phyloP scores from a whole-genome alignment of 805 yeast species.

The Metschnikowia baotianmanensis region DNA sequence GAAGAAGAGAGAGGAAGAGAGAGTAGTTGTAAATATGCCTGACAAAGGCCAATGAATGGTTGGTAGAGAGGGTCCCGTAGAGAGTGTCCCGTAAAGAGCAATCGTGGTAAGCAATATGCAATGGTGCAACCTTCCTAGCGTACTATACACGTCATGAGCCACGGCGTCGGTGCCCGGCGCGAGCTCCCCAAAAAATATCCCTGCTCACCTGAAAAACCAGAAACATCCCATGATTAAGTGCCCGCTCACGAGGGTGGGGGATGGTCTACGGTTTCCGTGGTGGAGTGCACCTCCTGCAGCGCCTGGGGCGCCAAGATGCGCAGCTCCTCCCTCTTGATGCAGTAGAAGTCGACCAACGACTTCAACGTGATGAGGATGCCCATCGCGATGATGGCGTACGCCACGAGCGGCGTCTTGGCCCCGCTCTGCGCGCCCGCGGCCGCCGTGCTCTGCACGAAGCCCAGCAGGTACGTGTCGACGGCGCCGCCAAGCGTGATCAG shows the following conservation, averaged over 20 bases:
- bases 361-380: conserved; percentile 67
- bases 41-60: no score
- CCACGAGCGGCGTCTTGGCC: conserved; percentile 46
- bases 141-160: no score
- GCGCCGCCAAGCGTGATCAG: conserved; percentile 25
- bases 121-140: no score
- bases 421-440: not conserved
- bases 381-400: conserved; percentile 60
- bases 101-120: no score
- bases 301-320: conserved; percentile 49
- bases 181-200: no score
- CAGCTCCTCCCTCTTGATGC: conserved; percentile 75
- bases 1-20: no score
- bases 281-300: conserved; percentile 13
- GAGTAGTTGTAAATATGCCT: no score
- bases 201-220: no score
- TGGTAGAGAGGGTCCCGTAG: no score
- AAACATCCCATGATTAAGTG: not conserved
- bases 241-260: conserved; percentile 5
- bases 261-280: conserved; percentile 12
- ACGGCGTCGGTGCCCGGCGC: no score
- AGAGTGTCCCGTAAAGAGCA: no score
- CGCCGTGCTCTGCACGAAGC: conserved; percentile 33
- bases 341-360: conserved; percentile 67
- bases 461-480: conserved; percentile 31